Evolutionary conservation across 208 protist genomes (phyloP).

Genomic region (Histomonas meleagridis): DNA sequence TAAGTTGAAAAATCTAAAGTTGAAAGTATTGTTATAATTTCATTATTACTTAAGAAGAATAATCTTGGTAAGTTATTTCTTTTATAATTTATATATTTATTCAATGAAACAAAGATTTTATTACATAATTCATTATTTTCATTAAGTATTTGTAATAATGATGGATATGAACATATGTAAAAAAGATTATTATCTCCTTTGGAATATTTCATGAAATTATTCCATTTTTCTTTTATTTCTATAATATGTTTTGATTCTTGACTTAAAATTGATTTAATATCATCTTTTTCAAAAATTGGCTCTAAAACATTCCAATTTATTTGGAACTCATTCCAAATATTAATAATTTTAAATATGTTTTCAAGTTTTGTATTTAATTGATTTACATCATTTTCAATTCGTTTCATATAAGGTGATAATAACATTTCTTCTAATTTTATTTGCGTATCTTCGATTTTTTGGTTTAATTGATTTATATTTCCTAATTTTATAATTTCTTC

Average conservation of each 20-base stretch:
- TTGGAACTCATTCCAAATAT: not conserved
- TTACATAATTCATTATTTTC: not conserved
- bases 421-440: not conserved
- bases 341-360: not conserved
- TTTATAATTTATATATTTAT: not conserved
- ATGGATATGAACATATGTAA: not conserved
- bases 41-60: not conserved
- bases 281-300: not conserved
- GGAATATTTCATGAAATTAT: not conserved
- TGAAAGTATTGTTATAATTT: not conserved
- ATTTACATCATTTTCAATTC: not conserved
- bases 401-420: not conserved
- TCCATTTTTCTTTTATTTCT: not conserved
- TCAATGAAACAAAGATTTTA: not conserved
- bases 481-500: not conserved
- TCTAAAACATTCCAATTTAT: not conserved
- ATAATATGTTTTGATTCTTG: not conserved
- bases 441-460: slow-evolving; percentile 17
- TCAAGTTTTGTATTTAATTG: not conserved
- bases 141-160: not conserved
- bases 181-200: not conserved
- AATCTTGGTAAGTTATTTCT: not conserved
- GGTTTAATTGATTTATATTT: not conserved
- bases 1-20: not conserved
- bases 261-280: not conserved